Evolutionary conservation across 768 basidiomycete genomes (phyloP).

Genomic region (Fomitopsis serialis): DNA sequence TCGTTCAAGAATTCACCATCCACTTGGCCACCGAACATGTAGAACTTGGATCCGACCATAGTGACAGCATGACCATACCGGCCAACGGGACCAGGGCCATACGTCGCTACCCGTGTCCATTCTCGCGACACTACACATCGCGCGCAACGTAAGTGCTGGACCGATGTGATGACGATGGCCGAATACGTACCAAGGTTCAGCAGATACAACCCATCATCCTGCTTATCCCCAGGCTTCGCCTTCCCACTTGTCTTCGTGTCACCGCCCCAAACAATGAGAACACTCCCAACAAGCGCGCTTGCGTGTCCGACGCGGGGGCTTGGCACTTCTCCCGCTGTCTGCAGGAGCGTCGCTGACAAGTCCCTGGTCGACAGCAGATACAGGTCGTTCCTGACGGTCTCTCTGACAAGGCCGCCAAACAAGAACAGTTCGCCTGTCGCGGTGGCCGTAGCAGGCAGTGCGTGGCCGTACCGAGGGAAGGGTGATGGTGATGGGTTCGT

Average conservation of each 20-base stretch:
- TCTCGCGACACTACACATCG: slow-evolving; percentile 71
- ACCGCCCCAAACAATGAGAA: slow-evolving; percentile 96
- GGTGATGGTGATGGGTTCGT: slow-evolving; percentile 76
- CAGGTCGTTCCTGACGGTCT: slow-evolving; percentile 85
- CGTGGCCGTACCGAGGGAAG: slow-evolving; percentile 95
- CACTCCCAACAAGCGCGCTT: slow-evolving; percentile 91
- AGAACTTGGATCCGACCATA: slow-evolving; percentile 88
- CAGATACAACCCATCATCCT: slow-evolving; percentile 91
- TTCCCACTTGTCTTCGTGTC: slow-evolving; percentile 82
- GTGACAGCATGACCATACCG: slow-evolving; percentile 95
- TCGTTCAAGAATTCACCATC: slow-evolving; percentile 94
- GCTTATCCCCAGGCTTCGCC: slow-evolving; percentile 59
- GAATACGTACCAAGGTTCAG: slow-evolving; percentile 78
- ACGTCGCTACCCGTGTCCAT: slow-evolving; percentile 85
- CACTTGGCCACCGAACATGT: slow-evolving; percentile 94
- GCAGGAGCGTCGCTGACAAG: slow-evolving; percentile 73
- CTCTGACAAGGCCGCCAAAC: slow-evolving; percentile 94
- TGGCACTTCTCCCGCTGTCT: slow-evolving; percentile 86
- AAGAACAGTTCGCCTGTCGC: slow-evolving; percentile 88
- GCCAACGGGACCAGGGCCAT: slow-evolving; percentile 75
- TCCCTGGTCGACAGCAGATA: slow-evolving; percentile 84
- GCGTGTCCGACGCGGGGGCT: slow-evolving; percentile 94
- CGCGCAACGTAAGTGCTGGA: background rate
- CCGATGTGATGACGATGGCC: background rate
- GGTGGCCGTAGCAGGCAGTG: slow-evolving; percentile 75